Percentiles rank a stretch among this genome's conserved stretches.
Conservation (phyloP, 1,139 yeast species). For the Scheffersomyces illinoinensis region DNA sequence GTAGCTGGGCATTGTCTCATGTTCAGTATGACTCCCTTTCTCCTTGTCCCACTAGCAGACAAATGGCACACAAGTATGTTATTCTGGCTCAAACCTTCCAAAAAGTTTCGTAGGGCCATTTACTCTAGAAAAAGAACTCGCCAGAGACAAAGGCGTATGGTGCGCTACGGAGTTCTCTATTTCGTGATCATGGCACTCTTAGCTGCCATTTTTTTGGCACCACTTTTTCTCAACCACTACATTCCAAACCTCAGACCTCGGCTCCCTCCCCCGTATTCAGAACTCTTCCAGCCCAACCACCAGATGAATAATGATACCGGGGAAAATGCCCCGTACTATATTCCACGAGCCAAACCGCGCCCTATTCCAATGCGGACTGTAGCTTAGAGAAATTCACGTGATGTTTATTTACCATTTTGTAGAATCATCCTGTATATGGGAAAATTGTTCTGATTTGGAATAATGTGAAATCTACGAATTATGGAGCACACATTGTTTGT, state of each 20-base stretch:
- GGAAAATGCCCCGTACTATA: constrained; percentile 25
- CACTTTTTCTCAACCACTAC: constrained; percentile 23
- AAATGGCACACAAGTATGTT: constrained; percentile 36
- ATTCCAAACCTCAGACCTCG: constrained; percentile 16
- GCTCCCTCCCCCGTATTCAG: constrained; percentile 23
- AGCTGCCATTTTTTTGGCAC: constrained; percentile 21
- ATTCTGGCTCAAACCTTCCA: constrained; percentile 37
- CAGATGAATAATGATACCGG: constrained; percentile 69
- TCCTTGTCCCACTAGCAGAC: constrained; percentile 64
- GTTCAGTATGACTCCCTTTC: constrained; percentile 59
- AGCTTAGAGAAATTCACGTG: constrained; percentile 1
- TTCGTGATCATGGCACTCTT: constrained; percentile 16
- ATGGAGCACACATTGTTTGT: neutral
- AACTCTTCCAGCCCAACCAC: constrained; percentile 54
- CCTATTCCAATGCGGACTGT: constrained; percentile 5
- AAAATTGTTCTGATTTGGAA: neutral
- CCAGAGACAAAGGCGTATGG: constrained; percentile 12
- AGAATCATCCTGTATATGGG: neutral
- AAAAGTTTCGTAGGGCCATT: constrained; percentile 27
- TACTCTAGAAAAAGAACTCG: constrained; percentile 20
- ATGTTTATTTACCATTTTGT: neutral
- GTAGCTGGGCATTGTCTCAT: constrained; percentile 65
- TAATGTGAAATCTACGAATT: neutral
- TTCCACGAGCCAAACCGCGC: constrained; percentile 20
- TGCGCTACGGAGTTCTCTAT: constrained; percentile 17